phyloP scores from a whole-genome alignment of 148 eudicot species.

The Rhododendron mucronatum region DNA sequence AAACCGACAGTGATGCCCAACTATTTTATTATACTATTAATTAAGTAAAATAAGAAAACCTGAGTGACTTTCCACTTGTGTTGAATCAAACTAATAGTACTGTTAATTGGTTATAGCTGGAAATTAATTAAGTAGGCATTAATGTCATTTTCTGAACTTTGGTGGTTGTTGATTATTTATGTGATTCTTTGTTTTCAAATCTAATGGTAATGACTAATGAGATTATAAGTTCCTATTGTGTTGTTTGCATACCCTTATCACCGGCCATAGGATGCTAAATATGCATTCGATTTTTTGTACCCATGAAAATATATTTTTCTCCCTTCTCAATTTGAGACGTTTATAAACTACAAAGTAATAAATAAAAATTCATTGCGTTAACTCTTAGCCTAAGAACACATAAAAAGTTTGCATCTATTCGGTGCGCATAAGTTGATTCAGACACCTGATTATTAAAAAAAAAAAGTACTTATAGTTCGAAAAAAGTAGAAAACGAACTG shows the following conservation, averaged over 20 bases:
- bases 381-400: too few species aligned
- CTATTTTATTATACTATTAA: background rate
- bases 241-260: background rate
- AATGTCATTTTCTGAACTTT: background rate
- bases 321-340: too few species aligned
- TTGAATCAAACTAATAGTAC: background rate
- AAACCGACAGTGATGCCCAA: background rate
- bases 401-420: too few species aligned
- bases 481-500: too few species aligned
- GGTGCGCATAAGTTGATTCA: too few species aligned
- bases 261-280: background rate
- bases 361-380: too few species aligned
- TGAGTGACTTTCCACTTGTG: background rate
- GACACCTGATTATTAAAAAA: too few species aligned
- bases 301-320: too few species aligned
- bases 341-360: too few species aligned
- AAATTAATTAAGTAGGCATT: background rate
- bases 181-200: background rate
- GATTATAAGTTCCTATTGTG: background rate
- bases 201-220: background rate
- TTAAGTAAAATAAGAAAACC: background rate
- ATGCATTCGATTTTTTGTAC: background rate
- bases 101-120: background rate
- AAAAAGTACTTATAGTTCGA: too few species aligned
- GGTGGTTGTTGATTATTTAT: background rate